Evolutionary conservation across 306 rosid species (phyloP), one percentile per base, ranked within the genome.

Genomic region (Fragaria iinumae): DNA sequence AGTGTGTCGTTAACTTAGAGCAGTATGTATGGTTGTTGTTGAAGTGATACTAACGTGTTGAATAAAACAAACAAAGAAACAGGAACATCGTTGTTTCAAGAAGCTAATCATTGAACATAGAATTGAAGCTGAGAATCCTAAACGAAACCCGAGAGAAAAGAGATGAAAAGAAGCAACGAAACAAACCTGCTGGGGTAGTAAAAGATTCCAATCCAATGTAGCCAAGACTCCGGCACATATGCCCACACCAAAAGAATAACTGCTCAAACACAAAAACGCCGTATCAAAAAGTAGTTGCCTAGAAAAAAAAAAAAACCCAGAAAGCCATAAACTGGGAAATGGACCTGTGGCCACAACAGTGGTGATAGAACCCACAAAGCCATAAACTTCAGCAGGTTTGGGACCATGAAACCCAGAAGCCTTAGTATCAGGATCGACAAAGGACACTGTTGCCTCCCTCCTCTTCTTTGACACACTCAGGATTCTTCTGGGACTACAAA

Each of bases 201-300:
- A 84, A 81, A 88, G 80, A 95, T 86, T 81, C 96, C 97, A 66
- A 89, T 50, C 65, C 88, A 88, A 73, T 92, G 98, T 21, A 95
- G 87, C 93, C 92, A 95, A 36, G 90, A 83, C 76, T 95, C 96
- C 11, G 98, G 98, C 88, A 88, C 89, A 80, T 95, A 92, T 29
- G 98, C 98, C 98, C 98, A 90, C 59, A 88, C 84, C 80, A 95
- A 87, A 93, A 89, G 88, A 67, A 92, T 78, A 86, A 83, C 99
- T 95, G 85, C 66, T 56, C 47, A 73, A 80, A 38, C 63, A 47
- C 41, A 82, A 49, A 4, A 80, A 62, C 39, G 47, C 38, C 48
- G 23, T 55, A 59, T 43, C 39, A 36, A 36, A 36, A 36, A 5
- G 6, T 2, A 32, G 14, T 11, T 11, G 14, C 14, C 2, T 1